These are phyloP conservation scores for Dothidotthia symphoricarpi DNA, from an alignment of 2,329 filamentous ascomycete genomes.

Conservation along the genomic window DNA sequence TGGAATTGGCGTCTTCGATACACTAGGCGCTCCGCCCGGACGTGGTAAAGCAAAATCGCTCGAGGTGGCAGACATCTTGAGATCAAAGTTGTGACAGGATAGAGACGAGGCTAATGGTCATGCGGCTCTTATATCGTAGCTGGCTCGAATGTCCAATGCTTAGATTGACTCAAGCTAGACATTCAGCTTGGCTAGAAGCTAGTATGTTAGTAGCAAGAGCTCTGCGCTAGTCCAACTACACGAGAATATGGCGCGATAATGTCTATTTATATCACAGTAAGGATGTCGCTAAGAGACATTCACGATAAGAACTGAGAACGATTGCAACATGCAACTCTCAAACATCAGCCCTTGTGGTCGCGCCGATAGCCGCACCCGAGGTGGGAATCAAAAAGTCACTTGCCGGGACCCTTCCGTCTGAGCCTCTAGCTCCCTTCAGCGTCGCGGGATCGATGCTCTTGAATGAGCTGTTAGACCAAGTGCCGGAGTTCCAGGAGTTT, in stretches of 20 bases:
- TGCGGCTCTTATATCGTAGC: not conserved
- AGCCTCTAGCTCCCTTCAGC: constrained; percentile 40
- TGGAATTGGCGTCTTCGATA: constrained; percentile 26
- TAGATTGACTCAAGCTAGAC: too few species aligned
- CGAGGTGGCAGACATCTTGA: not conserved
- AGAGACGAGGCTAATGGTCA: too few species aligned
- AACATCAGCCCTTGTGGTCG: constrained; percentile 32
- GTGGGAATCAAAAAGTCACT: constrained; percentile 46
- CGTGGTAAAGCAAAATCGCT: constrained; percentile 25
- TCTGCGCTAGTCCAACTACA: too few species aligned
- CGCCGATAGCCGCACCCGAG: constrained; percentile 41
- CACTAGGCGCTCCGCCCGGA: constrained; percentile 11
- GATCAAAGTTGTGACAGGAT: too few species aligned
- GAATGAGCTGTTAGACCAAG: constrained; percentile 44
- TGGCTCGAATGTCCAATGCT: too few species aligned
- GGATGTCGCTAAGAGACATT: too few species aligned
- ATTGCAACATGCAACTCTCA: too few species aligned
- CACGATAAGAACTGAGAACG: too few species aligned
- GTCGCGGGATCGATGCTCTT: constrained; percentile 37
- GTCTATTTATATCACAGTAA: too few species aligned
- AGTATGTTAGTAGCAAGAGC: too few species aligned
- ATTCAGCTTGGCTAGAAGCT: too few species aligned
- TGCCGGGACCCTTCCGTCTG: constrained; percentile 42
- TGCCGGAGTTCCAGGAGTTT: constrained; percentile 47
- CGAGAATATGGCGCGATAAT: too few species aligned